Base-by-base conservation (phyloP, 2,329 filamentous ascomycete genomes). In the Chaetothyriales sp. region DNA sequence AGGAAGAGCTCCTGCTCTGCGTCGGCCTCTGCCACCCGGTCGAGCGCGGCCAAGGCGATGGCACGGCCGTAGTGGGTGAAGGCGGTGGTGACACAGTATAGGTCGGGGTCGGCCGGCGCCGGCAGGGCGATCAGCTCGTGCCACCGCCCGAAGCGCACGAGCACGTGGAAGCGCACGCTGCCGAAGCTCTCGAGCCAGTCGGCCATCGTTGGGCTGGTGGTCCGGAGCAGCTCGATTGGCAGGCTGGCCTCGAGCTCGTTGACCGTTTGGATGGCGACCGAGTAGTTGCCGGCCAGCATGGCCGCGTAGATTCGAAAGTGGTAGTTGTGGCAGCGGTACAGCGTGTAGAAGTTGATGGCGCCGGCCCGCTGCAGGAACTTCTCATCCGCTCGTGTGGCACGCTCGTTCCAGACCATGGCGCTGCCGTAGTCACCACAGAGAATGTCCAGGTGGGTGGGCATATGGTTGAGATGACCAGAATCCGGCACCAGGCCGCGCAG, bases 391-490 rank as follows among this genome's bases (percentile, higher is more conserved):
- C 66, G 60, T 46, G 84, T 80, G 8, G 84, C 84, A 19, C 75
- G 73, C 1, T 74, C 69, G 62, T 89, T 89, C 3, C 80, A 81
- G 1, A 70, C 68, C 48, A 88, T 79, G 3, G 82, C 82, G 7
- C 72, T 71, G 26, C 74, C 69, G 61, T 87, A 89, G 59, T 87
- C 78, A 10, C 85, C 85, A 25, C 80, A 76, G 0, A 88, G 73
- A 9, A 86, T 76, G 62, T 89, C 84, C 36, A 89, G 70, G 63
- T 90, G 85, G 0, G 79, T 79, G 0, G 84, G 84, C 85, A 90
- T 89, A 60, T 87, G 83, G 43, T 80, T 72, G 0, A 86, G 67
- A 63, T 88, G 84, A 0, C 83, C 83, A 0, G 78, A 73, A 61
- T 86, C 82, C 0, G 83, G 83, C 0, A 83, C 76, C 1, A 86